Conservation (phyloP, 2,329 filamentous ascomycete species). For the Penicillium sp. region DNA sequence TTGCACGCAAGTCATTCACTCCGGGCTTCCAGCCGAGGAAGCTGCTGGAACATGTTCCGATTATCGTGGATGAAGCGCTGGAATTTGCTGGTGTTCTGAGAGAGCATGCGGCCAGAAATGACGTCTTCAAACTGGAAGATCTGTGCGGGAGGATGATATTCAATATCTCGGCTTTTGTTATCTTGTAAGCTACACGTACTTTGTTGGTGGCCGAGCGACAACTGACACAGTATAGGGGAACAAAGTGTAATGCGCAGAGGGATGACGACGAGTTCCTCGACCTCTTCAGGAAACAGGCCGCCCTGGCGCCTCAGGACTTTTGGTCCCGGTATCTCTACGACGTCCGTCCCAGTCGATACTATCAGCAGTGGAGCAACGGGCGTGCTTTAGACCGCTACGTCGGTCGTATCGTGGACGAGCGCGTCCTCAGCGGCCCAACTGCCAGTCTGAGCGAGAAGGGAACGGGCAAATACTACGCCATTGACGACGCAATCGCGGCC, state of each 20-base stretch:
- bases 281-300: constrained; percentile 27
- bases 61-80: constrained; percentile 13
- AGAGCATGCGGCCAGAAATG: constrained; percentile 6
- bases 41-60: constrained; percentile 10
- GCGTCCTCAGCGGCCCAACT: constrained; percentile 8
- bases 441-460: constrained; percentile 7
- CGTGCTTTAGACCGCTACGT: constrained; percentile 19
- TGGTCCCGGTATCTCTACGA: constrained; percentile 13
- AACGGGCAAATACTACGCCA: constrained; percentile 9
- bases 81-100: constrained; percentile 9
- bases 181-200: constrained; percentile 7
- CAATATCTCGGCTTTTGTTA: constrained; percentile 11
- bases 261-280: constrained; percentile 39
- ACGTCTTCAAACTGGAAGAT: constrained; percentile 15
- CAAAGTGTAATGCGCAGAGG: constrained; percentile 16
- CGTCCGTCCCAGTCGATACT: constrained; percentile 12
- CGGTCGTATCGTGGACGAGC: constrained; percentile 14
- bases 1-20: constrained; percentile 11
- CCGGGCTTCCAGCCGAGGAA: constrained; percentile 12
- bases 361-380: constrained; percentile 29
- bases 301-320: constrained; percentile 11
- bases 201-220: neutral
- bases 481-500: constrained; percentile 13
- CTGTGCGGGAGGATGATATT: constrained; percentile 14
- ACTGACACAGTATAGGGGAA: constrained; percentile 10